Conservation (phyloP, 805 yeast genomes). For the Yamadazyma nakazawae region DNA sequence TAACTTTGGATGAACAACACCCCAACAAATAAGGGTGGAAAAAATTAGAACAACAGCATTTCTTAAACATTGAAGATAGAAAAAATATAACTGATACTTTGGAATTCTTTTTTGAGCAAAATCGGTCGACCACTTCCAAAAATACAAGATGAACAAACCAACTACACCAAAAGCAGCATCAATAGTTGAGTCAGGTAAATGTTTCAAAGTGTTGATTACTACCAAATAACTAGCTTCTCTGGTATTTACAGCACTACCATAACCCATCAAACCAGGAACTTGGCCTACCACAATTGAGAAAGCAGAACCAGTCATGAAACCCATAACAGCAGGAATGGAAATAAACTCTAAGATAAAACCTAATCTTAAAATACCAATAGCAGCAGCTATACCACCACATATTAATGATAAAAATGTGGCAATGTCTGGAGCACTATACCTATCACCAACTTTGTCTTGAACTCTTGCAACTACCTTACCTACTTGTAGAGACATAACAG, state of each 20-base stretch:
- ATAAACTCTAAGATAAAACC: constrained; percentile 89
- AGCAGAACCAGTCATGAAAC: constrained; percentile 95
- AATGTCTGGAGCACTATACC: constrained; percentile 60
- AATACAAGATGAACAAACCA: constrained; percentile 65
- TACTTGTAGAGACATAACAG: constrained; percentile 88
- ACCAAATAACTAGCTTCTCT: constrained; percentile 68
- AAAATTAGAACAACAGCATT: constrained; percentile 78
- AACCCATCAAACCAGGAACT: constrained; percentile 84
- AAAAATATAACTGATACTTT: constrained; percentile 51
- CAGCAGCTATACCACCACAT: constrained; percentile 83
- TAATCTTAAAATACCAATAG: constrained; percentile 74
- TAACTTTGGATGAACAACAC: constrained; percentile 52
- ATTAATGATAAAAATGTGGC: constrained; percentile 78
- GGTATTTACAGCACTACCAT: constrained; percentile 60
- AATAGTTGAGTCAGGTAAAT: constrained; percentile 61
- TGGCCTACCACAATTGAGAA: constrained; percentile 80
- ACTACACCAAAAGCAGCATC: constrained; percentile 91
- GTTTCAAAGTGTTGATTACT: constrained; percentile 66
- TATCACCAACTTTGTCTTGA: constrained; percentile 38
- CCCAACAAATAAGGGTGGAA: constrained; percentile 81
- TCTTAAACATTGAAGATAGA: constrained; percentile 74
- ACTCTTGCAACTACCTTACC: constrained; percentile 73
- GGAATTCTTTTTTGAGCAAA: constrained; percentile 63
- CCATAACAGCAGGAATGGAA: constrained; percentile 88
- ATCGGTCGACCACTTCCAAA: constrained; percentile 65